Evolutionary conservation across 2,329 filamentous ascomycete genomes (phyloP).

Genomic region (Aureobasidium sp.): DNA sequence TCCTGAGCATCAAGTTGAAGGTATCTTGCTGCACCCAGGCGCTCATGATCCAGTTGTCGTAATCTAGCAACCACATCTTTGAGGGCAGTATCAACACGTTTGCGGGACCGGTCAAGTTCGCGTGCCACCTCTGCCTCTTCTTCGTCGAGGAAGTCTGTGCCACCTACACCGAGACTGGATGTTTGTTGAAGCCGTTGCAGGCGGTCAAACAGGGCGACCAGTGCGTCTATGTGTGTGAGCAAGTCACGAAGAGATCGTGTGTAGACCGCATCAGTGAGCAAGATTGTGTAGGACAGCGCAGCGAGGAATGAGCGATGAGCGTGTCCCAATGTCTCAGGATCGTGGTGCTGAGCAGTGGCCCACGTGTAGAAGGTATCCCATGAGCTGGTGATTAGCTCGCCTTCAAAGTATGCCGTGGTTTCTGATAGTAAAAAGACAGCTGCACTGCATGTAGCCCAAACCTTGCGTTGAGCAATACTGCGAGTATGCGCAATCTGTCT

Average conservation of each 20-base stretch:
- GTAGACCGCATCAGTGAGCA: slow-evolving; percentile 58
- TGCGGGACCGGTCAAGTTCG: slow-evolving; percentile 58
- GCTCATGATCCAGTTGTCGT: slow-evolving; percentile 52
- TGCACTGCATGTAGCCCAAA: slow-evolving; percentile 86
- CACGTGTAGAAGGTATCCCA: slow-evolving; percentile 75
- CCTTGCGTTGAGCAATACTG: slow-evolving; percentile 62
- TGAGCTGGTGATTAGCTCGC: slow-evolving; percentile 73
- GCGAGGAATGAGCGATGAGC: slow-evolving; percentile 73
- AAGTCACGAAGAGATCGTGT: slow-evolving; percentile 59
- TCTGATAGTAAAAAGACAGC: slow-evolving; percentile 86
- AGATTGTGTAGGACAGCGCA: slow-evolving; percentile 57
- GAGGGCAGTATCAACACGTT: slow-evolving; percentile 59
- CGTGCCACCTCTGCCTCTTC: slow-evolving; percentile 64
- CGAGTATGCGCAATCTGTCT: slow-evolving; percentile 59
- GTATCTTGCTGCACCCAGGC: slow-evolving; percentile 30
- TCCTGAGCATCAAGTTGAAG: slow-evolving; percentile 22
- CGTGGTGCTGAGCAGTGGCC: slow-evolving; percentile 48
- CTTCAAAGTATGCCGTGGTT: slow-evolving; percentile 80
- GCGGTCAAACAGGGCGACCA: slow-evolving; percentile 68
- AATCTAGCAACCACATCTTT: slow-evolving; percentile 52
- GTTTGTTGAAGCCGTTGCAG: slow-evolving; percentile 70
- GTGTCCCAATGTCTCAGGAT: slow-evolving; percentile 75
- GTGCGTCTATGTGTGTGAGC: slow-evolving; percentile 69
- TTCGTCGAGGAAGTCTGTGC: slow-evolving; percentile 45
- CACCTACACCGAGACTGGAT: slow-evolving; percentile 73